Conservation (phyloP, 768 basidiomycete species). For the Nevesoporus exiguus region DNA sequence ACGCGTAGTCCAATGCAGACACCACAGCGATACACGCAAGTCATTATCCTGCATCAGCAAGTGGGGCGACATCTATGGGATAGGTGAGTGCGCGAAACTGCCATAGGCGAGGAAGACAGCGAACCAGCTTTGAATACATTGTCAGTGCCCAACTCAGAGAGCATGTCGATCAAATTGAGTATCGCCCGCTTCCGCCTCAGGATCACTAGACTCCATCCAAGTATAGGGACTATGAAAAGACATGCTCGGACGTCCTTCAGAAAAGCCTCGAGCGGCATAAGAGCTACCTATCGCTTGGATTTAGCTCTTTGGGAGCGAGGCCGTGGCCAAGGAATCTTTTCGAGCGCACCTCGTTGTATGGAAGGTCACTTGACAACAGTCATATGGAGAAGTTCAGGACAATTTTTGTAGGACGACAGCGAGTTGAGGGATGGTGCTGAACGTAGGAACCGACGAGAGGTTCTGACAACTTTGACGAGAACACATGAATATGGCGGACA, state of each 20-base stretch:
- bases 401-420: slow-evolving; percentile 18
- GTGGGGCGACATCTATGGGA: slow-evolving; percentile 26
- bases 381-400: slow-evolving; percentile 20
- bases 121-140: slow-evolving; percentile 33
- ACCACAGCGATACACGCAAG: slow-evolving; percentile 29
- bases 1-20: neutral
- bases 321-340: slow-evolving; percentile 24
- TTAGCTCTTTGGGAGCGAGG: slow-evolving; percentile 28
- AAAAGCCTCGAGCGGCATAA: slow-evolving; percentile 24
- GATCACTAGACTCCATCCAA: slow-evolving; percentile 26
- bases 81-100: slow-evolving; percentile 6
- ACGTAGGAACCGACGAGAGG: slow-evolving; percentile 28
- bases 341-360: slow-evolving; percentile 32
- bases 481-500: slow-evolving; percentile 5
- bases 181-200: slow-evolving; percentile 44
- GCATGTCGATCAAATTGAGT: slow-evolving; percentile 44
- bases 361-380: slow-evolving; percentile 21
- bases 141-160: slow-evolving; percentile 44
- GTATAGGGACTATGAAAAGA: slow-evolving; percentile 28
- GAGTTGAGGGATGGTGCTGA: slow-evolving; percentile 23
- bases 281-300: slow-evolving; percentile 21
- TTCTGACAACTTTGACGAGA: slow-evolving; percentile 20
- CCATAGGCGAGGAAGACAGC: slow-evolving; percentile 7
- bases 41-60: slow-evolving; percentile 42
- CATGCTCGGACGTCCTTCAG: slow-evolving; percentile 24